Evolutionary conservation across 2,329 filamentous ascomycete genomes (phyloP), one percentile per base, ranked within the genome.

Genomic region (Colletotrichum brevisporum): DNA sequence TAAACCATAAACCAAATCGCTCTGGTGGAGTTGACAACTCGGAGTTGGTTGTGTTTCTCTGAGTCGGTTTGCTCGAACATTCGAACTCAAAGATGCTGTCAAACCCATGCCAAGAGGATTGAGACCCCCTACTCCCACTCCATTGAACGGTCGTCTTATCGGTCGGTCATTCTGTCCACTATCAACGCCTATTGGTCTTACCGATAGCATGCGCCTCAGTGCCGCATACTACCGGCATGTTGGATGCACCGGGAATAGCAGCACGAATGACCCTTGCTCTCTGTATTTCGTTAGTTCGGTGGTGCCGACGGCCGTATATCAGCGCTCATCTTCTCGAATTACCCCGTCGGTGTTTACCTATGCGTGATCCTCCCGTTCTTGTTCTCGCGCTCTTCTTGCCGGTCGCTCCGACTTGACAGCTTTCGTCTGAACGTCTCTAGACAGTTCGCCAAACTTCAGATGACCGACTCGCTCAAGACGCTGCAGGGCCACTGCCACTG

Each of bases 401-500:
- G 31, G 31, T 36, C 10, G 31, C 9, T 36, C 31, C 31, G 31
- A 36, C 43, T 31, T 36, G 18, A 18, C 18, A 18, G 16, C 45
- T n/a, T 48, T 21, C 18, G n/a, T 18, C 45, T 6, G 45, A 48
- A 16, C 10, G 12, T 36, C 6, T 4, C 6, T n/a, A 18, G 15
- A n/a, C 16, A 43, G 41, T n/a, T 43, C 41, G 6, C 5, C 41
- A n/a, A 43, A 36, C 5, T 43, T 43, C 41, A 12, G 41, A 62
- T 62, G 59, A 16, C 59, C 5, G 59, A 62, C 18, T 31, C 50
- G 16, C 26, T 47, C 8, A 13, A 31, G 41, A 58, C 52, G 15
- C 69, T 63, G 36, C 63, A 58, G 24, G 76, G 75, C 16, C 77
- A 78, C 62, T 78, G 77, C 62, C 76, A 78, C 65, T 78, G 77